These are phyloP conservation scores for Ceriops decandra DNA, from an alignment of 345 rosid genomes.

Conservation along the genomic window DNA sequence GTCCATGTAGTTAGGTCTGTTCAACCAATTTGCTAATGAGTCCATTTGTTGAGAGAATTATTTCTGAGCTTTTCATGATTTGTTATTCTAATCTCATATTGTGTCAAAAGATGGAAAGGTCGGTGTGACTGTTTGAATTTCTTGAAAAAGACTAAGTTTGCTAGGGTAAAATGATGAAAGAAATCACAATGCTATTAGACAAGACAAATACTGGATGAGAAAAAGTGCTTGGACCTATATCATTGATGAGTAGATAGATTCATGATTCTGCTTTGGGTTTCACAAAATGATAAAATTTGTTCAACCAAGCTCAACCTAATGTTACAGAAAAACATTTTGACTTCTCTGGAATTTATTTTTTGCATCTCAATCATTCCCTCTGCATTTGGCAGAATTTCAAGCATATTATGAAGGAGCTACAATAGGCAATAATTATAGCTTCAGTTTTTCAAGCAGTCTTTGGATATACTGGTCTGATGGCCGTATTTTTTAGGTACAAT, in stretches of 20 bases:
- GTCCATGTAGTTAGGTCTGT: too few species aligned
- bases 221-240: background rate
- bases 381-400: slow-evolving; percentile 66
- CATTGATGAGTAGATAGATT: background rate
- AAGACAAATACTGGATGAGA: background rate
- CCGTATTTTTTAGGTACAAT: slow-evolving; percentile 53
- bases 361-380: slow-evolving; percentile 7
- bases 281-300: background rate
- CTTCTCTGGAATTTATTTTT: background rate
- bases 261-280: background rate
- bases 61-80: background rate
- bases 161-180: background rate
- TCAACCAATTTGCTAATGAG: background rate
- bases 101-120: background rate
- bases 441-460: slow-evolving; percentile 81
- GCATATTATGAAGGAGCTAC: slow-evolving; percentile 92
- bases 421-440: slow-evolving; percentile 81
- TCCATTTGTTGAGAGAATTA: too few species aligned
- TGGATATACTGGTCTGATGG: slow-evolving; percentile 89
- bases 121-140: background rate
- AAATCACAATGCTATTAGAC: too few species aligned
- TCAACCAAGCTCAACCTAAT: background rate
- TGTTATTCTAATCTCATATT: background rate
- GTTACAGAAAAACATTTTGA: background rate
- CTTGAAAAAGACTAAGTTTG: background rate